A percentile compares a stretch with the other conserved stretches of the same genome.
phyloP scores from a whole-genome alignment of 2,329 filamentous ascomycete genomes.

The Elsinoe fawcettii region DNA sequence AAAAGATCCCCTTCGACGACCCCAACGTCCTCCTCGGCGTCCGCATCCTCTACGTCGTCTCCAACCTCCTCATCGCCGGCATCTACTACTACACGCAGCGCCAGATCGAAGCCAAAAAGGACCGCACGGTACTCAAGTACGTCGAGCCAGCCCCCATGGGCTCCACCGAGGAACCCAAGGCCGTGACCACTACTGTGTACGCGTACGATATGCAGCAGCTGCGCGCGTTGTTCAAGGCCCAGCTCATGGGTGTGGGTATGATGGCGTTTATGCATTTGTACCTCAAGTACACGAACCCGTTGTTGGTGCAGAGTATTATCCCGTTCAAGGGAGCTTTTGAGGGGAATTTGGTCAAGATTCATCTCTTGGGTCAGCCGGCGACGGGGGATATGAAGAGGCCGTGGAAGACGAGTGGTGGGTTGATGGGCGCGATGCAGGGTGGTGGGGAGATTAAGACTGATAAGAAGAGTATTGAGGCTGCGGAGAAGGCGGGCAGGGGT shows the following conservation, averaged over 20 bases:
- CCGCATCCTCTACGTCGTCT: slow-evolving; percentile 57
- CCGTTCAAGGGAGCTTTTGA: slow-evolving; percentile 93
- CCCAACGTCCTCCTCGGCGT: slow-evolving; percentile 60
- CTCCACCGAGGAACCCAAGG: slow-evolving; percentile 86
- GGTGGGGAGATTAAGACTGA: slow-evolving; percentile 75
- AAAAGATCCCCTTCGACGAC: slow-evolving; percentile 91
- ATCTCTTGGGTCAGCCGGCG: slow-evolving; percentile 79
- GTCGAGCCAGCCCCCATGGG: slow-evolving; percentile 93
- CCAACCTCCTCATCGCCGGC: slow-evolving; percentile 73
- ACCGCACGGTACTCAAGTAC: slow-evolving; percentile 96
- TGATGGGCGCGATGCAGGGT: slow-evolving; percentile 68
- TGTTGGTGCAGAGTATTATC: slow-evolving; percentile 97
- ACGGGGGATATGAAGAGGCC: slow-evolving; percentile 87
- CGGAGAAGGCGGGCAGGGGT: slow-evolving; percentile 43
- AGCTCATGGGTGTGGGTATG: slow-evolving; percentile 95
- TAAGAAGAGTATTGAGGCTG: slow-evolving; percentile 50
- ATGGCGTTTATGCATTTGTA: slow-evolving; percentile 98
- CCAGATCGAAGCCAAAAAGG: slow-evolving; percentile 94
- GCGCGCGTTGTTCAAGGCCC: slow-evolving; percentile 74
- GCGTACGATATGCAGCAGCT: slow-evolving; percentile 89
- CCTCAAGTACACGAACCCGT: slow-evolving; percentile 99
- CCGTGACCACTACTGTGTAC: slow-evolving; percentile 91
- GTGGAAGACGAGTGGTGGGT: slow-evolving; percentile 77
- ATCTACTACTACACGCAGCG: slow-evolving; percentile 80
- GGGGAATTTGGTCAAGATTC: slow-evolving; percentile 92